Percentiles rank a stretch among this genome's conserved stretches.
Evolutionary conservation across 2,329 filamentous ascomycete genomes (phyloP).

Genomic region (Phialocephala sp.): DNA sequence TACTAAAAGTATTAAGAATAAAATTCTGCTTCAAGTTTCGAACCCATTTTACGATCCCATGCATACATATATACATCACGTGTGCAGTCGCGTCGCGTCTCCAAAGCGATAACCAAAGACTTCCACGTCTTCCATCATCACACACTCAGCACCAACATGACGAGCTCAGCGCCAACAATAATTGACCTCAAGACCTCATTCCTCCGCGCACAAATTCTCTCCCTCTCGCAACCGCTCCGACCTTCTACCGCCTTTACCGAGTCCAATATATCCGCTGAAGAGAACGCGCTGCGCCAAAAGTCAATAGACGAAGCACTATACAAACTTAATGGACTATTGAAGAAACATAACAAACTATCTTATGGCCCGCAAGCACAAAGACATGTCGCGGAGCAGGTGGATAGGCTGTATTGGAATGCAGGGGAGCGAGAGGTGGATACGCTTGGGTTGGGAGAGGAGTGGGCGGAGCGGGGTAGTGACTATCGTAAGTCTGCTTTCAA

Average conservation of each 20-base stretch:
- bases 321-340: slow-evolving; percentile 65
- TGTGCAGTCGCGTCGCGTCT: background rate
- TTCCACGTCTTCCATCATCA: background rate
- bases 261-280: slow-evolving; percentile 50
- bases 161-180: slow-evolving; percentile 55
- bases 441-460: slow-evolving; percentile 47
- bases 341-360: slow-evolving; percentile 68
- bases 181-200: slow-evolving; percentile 69
- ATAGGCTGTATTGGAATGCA: slow-evolving; percentile 63
- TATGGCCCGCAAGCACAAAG: slow-evolving; percentile 73
- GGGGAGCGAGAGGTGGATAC: slow-evolving; percentile 45
- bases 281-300: slow-evolving; percentile 48
- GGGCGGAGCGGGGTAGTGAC: slow-evolving; percentile 45
- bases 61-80: background rate
- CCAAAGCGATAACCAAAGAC: background rate
- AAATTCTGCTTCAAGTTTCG: background rate
- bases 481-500: slow-evolving; percentile 39
- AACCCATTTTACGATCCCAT: background rate
- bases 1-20: background rate
- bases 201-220: slow-evolving; percentile 64
- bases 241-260: slow-evolving; percentile 56
- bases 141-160: slow-evolving; percentile 31
- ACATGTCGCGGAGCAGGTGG: slow-evolving; percentile 76
- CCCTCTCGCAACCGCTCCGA: slow-evolving; percentile 65
- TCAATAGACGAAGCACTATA: slow-evolving; percentile 62